A percentile compares a stretch with the other conserved stretches of the same genome.
Evolutionary conservation across 176 grass and related monocot species (phyloP).

Genomic region (Oryza officinalis): DNA sequence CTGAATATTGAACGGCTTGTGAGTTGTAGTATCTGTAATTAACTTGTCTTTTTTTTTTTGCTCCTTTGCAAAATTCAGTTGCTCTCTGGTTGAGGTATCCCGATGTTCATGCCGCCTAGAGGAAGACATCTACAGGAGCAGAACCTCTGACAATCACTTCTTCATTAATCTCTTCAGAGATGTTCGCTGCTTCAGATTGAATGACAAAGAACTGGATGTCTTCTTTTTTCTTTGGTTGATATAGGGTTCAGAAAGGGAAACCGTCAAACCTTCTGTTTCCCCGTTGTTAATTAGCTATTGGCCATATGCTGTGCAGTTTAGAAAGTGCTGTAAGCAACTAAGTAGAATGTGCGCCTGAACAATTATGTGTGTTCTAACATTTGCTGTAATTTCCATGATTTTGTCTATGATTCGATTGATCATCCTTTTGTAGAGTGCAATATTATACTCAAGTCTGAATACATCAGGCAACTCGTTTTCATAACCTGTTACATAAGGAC

Average conservation of each 20-base stretch:
- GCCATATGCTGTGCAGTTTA: background rate
- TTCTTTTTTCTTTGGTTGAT: background rate
- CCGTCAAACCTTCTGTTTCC: background rate
- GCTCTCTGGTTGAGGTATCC: background rate
- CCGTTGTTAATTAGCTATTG: background rate
- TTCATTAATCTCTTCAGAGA: background rate
- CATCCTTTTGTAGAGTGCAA: background rate
- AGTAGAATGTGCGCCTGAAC: background rate
- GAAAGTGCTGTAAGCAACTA: background rate
- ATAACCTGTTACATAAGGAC: no score
- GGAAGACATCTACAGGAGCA: background rate
- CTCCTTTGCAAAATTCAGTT: background rate
- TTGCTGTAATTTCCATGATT: background rate
- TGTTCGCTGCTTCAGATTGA: background rate
- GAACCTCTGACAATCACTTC: background rate
- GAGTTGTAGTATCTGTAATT: background rate
- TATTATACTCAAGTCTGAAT: background rate
- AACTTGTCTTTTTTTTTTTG: background rate
- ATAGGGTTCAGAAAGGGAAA: background rate
- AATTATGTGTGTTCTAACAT: background rate
- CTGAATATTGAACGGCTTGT: background rate
- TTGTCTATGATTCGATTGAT: background rate
- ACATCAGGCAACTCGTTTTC: no score
- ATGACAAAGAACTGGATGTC: background rate
- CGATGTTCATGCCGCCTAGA: background rate